Base-by-base conservation (phyloP, 2,329 filamentous ascomycete genomes). In the Orbilia oligospora region DNA sequence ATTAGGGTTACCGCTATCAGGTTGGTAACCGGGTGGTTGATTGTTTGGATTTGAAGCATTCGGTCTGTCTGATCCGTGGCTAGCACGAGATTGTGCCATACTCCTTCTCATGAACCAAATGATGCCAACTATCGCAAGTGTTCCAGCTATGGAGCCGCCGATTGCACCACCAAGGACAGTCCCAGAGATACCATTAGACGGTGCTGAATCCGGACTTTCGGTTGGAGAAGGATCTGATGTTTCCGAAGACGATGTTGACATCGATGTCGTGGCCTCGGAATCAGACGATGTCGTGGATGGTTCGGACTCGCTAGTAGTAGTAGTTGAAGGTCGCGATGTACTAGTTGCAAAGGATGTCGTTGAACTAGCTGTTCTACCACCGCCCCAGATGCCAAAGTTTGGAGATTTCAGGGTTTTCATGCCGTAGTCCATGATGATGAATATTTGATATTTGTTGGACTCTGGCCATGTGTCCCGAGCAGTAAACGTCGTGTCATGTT, bases 321-420 rank as follows among this genome's bases (percentile, higher is more conserved):
- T 66, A n/a, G 20, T 33, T 5, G 49, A 53, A 8, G 73, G 58
- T n/a, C 61, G 30, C n/a, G 41, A 55, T n/a, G 75, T 72, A 36
- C 63, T 51, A 30, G 44, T 56, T 16, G 68, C 48, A 4, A 20
- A 46, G n/a, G 75, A 64, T 12, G 63, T 68, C 5, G 44, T 16
- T 16, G 63, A 44, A 9, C 61, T 64, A 1, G 68, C 44, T 0
- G 68, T 68, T 24, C 72, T 41, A 12, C 75, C 75, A n/a, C 75
- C 75, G 49, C 75, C 75, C 56, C 51, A 78, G 12, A 78, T 72
- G 10, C 75, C 75, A 44, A 78, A 78, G 3, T 69, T 68, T 5
- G 30, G 18, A 5, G 75, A 78, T 5, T 33, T 72, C 8, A 78
- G 63, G 20, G 75, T 72, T 18, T 78, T 78, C 1, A 46, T 56